Conservation (phyloP, 768 basidiomycete genomes). For the Peribolospora kevripleyi region DNA sequence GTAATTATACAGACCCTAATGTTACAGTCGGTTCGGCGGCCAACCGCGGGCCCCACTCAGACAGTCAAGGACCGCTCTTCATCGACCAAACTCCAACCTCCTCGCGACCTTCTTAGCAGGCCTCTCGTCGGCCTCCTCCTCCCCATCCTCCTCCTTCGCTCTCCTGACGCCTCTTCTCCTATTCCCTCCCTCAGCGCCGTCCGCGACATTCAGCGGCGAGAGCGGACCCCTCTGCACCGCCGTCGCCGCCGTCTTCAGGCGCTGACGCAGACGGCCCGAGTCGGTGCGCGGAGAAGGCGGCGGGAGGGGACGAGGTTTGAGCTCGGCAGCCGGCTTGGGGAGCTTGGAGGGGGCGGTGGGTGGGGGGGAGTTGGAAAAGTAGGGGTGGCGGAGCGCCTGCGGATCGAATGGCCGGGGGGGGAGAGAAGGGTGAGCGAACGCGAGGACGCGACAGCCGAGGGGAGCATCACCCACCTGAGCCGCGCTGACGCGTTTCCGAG, state of each 20-base stretch:
- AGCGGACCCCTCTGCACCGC: no score
- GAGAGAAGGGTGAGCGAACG: neutral
- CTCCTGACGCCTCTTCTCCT: neutral
- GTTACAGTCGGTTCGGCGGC: no score
- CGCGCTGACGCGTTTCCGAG: slow-evolving; percentile 52
- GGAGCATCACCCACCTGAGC: slow-evolving; percentile 33
- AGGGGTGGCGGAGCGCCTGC: slow-evolving; percentile 64
- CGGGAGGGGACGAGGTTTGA: slow-evolving; percentile 28
- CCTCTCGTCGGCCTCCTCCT: slow-evolving; percentile 2
- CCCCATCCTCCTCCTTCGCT: neutral
- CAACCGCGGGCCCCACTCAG: no score
- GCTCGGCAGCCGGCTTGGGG: slow-evolving; percentile 35
- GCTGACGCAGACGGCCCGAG: no score
- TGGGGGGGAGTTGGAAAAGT: slow-evolving; percentile 30
- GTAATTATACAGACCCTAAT: no score
- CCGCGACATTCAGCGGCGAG: no score
- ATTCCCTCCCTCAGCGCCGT: neutral
- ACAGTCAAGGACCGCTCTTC: no score
- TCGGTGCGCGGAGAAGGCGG: slow-evolving; percentile 7
- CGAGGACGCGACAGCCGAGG: neutral
- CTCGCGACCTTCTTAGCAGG: slow-evolving; percentile 10
- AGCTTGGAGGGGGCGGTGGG: slow-evolving; percentile 73
- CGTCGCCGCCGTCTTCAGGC: slow-evolving; percentile 4
- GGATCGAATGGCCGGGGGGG: neutral
- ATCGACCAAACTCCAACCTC: slow-evolving; percentile 5